Evolutionary conservation across 2,329 filamentous ascomycete genomes (phyloP), one percentile per base, ranked within the genome.

Genomic region (Microcyclospora pomicola): DNA sequence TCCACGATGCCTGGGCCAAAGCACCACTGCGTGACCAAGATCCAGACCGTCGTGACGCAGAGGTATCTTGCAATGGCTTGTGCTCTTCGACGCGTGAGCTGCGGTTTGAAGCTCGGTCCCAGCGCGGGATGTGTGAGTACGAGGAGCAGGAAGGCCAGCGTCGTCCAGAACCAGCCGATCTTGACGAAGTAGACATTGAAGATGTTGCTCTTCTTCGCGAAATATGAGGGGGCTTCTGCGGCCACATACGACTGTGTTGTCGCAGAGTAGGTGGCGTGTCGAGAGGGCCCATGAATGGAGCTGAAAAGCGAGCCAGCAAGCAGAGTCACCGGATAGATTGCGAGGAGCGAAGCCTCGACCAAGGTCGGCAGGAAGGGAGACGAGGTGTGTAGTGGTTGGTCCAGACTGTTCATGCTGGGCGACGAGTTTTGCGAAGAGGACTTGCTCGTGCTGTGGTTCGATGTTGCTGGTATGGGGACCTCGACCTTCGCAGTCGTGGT

Each of bases 181-280:
- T 98, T 98, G 53, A 98, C 91, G 55, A 96, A 98, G 52, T 86
- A 73, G 34, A 82, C 61, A 58, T 98, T 98, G 72, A 96, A 82
- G 37, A 95, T 51, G 64, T 98, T 98, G 59, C 77, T 72, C 63
- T 98, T 98, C 51, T 80, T 80, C 34, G 91, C 88, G 59, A 98
- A 98, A 67, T 96, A 98, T 56, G 72, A 80, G 2, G 82, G 82
- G 36, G 80, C 73, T 4, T 68, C 59, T 31, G 59, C 55, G 40
- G 60, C 69, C 3, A 67, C 60, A 60, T 83, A 80, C 10, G 80
- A 72, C 54, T 86, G 81, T 15, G 70, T 60, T 31, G 63, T 53
- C 2, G 67, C 59, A 46, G 77, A 73, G 66, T 84, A 85, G 2
- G 73, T 68, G 34, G 66, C 64, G 54, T 59, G 61, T 32, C 75